Evolutionary conservation across 257 asterid species (phyloP).

Genomic region (Parsonsia alboflavescens): DNA sequence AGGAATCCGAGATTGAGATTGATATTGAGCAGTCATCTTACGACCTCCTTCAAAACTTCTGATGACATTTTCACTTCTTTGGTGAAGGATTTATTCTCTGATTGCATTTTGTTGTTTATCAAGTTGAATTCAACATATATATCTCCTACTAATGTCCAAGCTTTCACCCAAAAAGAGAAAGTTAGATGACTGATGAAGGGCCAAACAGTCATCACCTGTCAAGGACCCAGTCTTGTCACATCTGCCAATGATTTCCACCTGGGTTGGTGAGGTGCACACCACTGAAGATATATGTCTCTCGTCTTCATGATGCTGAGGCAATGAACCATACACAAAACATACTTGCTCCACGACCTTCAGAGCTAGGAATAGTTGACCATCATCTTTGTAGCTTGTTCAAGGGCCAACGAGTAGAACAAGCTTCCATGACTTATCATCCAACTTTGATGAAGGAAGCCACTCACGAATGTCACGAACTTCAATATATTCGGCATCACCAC

Average conservation of each 20-base stretch:
- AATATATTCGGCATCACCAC: constrained; percentile 85
- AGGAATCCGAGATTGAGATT: no score
- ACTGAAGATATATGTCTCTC: constrained; percentile 74
- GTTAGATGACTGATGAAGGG: constrained; percentile 40
- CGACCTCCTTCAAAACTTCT: constrained; percentile 81
- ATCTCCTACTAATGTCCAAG: constrained; percentile 91
- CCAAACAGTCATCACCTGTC: constrained; percentile 26
- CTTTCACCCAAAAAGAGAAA: constrained; percentile 83
- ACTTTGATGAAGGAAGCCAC: constrained; percentile 87
- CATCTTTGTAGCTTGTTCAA: constrained; percentile 82
- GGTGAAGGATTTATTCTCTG: constrained; percentile 39
- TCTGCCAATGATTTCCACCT: constrained; percentile 32
- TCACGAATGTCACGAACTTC: constrained; percentile 88
- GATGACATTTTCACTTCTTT: constrained; percentile 78
- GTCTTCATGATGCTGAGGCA: constrained; percentile 67
- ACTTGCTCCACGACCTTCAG: constrained; percentile 77
- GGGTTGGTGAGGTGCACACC: constrained; percentile 40
- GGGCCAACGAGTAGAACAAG: constrained; percentile 91
- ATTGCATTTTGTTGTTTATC: constrained; percentile 47
- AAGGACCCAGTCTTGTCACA: constrained; percentile 33
- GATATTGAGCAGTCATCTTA: no score
- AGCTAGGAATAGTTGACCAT: constrained; percentile 63
- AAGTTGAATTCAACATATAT: constrained; percentile 59
- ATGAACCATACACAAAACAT: constrained; percentile 87
- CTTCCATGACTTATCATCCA: constrained; percentile 89